Evolutionary conservation across 371 early-diverging fungal genomes (phyloP).

Genomic region (Ordospora pajunii): DNA sequence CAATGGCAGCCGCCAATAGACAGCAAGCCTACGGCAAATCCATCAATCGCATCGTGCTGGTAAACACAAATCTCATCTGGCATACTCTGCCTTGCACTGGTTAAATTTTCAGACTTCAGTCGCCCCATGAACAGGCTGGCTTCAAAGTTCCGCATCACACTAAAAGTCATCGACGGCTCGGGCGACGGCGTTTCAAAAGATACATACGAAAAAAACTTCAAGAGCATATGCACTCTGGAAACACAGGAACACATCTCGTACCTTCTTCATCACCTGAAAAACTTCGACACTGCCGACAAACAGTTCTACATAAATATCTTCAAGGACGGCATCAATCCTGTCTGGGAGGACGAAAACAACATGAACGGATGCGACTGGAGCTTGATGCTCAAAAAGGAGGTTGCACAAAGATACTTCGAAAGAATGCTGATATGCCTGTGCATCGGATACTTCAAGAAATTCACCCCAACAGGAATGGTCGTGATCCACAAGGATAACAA

Average conservation of each 20-base stretch:
- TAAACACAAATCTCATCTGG: too few species aligned
- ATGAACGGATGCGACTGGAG: constrained; percentile 59
- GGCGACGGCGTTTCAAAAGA: constrained; percentile 12
- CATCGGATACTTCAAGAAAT: constrained; percentile 37
- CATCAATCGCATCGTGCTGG: too few species aligned
- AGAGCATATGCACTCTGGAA: constrained; percentile 44
- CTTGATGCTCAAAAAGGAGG: constrained; percentile 50
- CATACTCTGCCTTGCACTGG: too few species aligned
- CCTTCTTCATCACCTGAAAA: constrained; percentile 32
- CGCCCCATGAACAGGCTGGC: constrained; percentile 2
- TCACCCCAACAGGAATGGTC: constrained; percentile 58
- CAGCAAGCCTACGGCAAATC: too few species aligned
- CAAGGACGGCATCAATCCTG: constrained; percentile 56
- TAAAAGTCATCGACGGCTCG: constrained; percentile 19
- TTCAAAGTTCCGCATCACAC: constrained; percentile 19
- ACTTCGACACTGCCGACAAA: constrained; percentile 29
- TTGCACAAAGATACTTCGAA: constrained; percentile 55
- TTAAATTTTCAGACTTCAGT: not conserved
- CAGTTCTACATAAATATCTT: constrained; percentile 58
- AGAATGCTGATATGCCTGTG: constrained; percentile 47
- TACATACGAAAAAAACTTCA: constrained; percentile 40
- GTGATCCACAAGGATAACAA: constrained; percentile 49
- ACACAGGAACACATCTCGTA: constrained; percentile 27
- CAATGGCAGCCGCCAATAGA: too few species aligned
- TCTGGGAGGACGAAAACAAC: constrained; percentile 61